Percentiles rank a stretch among this genome's conserved stretches.
These are phyloP conservation scores for Hortaea sp. DNA, from an alignment of 2,329 filamentous ascomycete genomes.

Conservation along the genomic window DNA sequence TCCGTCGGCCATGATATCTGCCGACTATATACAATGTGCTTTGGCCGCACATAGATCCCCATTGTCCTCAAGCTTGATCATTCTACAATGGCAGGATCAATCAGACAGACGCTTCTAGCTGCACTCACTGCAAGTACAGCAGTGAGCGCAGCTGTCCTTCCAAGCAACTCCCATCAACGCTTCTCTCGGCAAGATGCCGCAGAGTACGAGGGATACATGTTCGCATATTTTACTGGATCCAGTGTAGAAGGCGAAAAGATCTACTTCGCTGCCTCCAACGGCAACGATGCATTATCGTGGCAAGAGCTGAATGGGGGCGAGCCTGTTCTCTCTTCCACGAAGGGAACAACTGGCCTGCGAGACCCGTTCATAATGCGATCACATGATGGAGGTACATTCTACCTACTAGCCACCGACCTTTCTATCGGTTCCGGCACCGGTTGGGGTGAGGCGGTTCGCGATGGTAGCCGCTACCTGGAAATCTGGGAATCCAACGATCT, in stretches of 20 bases:
- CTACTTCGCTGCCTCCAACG: constrained; percentile 42
- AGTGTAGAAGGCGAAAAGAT: constrained; percentile 41
- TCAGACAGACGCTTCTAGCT: not conserved
- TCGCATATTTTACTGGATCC: constrained; percentile 43
- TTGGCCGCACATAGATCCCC: not conserved
- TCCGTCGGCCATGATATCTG: not conserved
- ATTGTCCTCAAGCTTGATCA: not conserved
- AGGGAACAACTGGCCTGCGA: constrained; percentile 41
- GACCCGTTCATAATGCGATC: constrained; percentile 47
- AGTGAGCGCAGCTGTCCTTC: not conserved
- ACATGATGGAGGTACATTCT: constrained; percentile 42
- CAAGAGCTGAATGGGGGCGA: constrained; percentile 39
- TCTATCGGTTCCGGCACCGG: constrained; percentile 46
- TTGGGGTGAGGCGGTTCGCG: constrained; percentile 39
- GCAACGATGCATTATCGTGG: constrained; percentile 45
- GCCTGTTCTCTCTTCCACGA: constrained; percentile 36
- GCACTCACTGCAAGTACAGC: not conserved
- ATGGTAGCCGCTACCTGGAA: constrained; percentile 42
- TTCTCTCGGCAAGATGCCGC: not conserved
- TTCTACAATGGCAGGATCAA: not conserved
- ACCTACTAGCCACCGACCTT: constrained; percentile 43
- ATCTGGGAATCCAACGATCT: constrained; percentile 45
- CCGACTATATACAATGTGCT: not conserved
- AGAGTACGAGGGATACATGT: constrained; percentile 35
- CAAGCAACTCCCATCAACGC: not conserved